These are phyloP conservation scores for Naganishia friedmannii DNA, from an alignment of 768 basidiomycete species.

Conservation along the genomic window DNA sequence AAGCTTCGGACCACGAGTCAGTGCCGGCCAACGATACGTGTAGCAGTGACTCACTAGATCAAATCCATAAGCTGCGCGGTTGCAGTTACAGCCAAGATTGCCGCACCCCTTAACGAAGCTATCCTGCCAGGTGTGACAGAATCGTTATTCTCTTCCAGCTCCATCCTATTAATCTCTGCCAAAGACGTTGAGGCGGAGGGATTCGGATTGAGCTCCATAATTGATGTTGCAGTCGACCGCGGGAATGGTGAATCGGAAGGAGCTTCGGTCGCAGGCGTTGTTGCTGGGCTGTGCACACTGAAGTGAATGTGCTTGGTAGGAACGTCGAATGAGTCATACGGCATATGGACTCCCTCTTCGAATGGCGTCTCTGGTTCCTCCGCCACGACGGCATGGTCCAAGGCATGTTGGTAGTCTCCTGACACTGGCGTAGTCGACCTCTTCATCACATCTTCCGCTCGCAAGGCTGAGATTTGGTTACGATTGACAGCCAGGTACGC, in stretches of 20 bases:
- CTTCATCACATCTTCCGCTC: constrained; percentile 18
- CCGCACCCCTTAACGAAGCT: constrained; percentile 1
- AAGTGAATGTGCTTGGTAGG: constrained; percentile 12
- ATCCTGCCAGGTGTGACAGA: background rate
- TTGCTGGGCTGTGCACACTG: constrained; percentile 1
- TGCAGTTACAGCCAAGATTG: constrained; percentile 13
- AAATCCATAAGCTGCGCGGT: constrained; percentile 22
- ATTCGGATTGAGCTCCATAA: constrained; percentile 16
- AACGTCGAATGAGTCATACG: background rate
- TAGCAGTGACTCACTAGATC: constrained; percentile 1
- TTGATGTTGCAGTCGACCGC: constrained; percentile 12
- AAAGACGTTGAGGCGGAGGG: constrained; percentile 1
- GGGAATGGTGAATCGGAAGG: constrained; percentile 17
- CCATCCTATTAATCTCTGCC: constrained; percentile 8
- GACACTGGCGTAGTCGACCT: constrained; percentile 10
- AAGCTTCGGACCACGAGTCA: background rate
- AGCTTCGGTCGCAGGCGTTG: background rate
- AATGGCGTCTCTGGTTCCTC: constrained; percentile 12
- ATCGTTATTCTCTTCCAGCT: constrained; percentile 12
- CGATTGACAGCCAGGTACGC: constrained; percentile 13
- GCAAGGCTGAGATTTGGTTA: constrained; percentile 9
- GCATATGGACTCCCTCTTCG: constrained; percentile 5
- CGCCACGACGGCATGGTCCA: constrained; percentile 9
- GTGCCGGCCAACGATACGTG: background rate
- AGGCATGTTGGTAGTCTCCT: background rate